Conservation (phyloP, 768 basidiomycete genomes). For the Amanita polypyramis region DNA sequence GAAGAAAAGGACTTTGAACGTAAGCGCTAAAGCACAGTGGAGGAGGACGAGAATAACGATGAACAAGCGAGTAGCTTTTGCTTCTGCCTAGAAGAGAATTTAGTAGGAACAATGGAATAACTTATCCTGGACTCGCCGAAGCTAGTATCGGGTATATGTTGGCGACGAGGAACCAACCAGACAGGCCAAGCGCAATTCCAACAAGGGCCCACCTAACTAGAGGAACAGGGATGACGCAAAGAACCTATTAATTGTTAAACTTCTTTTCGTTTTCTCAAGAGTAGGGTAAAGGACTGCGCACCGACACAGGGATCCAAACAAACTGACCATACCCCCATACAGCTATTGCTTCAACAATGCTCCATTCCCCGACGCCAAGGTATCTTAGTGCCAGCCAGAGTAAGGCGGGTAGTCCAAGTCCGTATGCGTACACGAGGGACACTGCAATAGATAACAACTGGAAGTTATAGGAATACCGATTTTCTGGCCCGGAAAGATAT, state of each 20-base stretch:
- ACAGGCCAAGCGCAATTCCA: conserved; percentile 60
- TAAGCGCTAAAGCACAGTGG: conserved; percentile 73
- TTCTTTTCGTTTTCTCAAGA: not conserved
- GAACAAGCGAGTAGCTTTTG: conserved; percentile 75
- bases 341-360: conserved; percentile 71
- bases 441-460: conserved; percentile 74
- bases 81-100: conserved; percentile 52
- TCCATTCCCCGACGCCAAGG: conserved; percentile 84
- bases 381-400: conserved; percentile 84
- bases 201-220: conserved; percentile 78
- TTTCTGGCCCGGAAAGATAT: conserved; percentile 60
- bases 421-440: conserved; percentile 81
- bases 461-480: conserved; percentile 74
- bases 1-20: conserved; percentile 74
- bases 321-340: conserved; percentile 79
- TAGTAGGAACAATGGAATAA: not conserved
- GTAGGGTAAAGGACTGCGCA: conserved; percentile 22
- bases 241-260: conserved; percentile 32
- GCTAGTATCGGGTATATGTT: conserved; percentile 90
- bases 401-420: conserved; percentile 66
- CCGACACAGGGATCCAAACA: conserved; percentile 83
- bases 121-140: conserved; percentile 38
- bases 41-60: conserved; percentile 66
- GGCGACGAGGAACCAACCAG: conserved; percentile 76
- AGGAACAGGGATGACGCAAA: conserved; percentile 80